These are phyloP conservation scores for Camelina laxa DNA, from an alignment of 345 rosid species.

Conservation along the genomic window DNA sequence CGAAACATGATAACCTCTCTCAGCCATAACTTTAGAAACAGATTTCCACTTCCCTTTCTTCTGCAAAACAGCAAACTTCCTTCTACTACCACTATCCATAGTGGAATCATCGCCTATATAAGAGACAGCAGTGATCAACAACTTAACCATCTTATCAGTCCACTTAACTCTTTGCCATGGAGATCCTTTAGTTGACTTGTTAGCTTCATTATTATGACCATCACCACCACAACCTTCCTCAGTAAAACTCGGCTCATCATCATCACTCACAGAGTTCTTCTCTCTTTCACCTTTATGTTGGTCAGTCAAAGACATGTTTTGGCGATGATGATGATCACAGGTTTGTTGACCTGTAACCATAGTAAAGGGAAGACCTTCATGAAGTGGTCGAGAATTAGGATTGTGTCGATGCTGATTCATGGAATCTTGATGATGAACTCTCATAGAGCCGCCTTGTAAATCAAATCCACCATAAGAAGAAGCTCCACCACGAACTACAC, in stretches of 20 bases:
- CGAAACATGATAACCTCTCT: conserved; percentile 82
- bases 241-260: conserved; percentile 76
- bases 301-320: conserved; percentile 47
- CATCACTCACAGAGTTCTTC: conserved; percentile 73
- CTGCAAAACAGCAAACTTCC: conserved; percentile 78
- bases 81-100: conserved; percentile 61
- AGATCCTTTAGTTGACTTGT: conserved; percentile 64
- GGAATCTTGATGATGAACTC: conserved; percentile 61
- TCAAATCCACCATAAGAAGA: conserved; percentile 76
- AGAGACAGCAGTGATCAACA: conserved; percentile 88
- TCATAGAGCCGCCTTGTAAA: conserved; percentile 67
- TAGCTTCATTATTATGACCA: conserved; percentile 54
- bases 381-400: conserved; percentile 56
- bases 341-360: conserved; percentile 66
- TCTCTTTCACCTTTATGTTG: conserved; percentile 64
- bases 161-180: conserved; percentile 97
- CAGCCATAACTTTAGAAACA: conserved; percentile 86
- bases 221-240: conserved; percentile 79
- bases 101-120: conserved; percentile 74
- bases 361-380: conserved; percentile 71
- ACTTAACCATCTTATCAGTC: conserved; percentile 94
- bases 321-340: conserved; percentile 58
- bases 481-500: conserved; percentile 63
- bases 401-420: conserved; percentile 60
- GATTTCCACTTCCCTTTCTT: conserved; percentile 95